Evolutionary conservation across 306 rosid genomes (phyloP), one percentile per base, ranked within the genome.

Genomic region (Canavalia ensiformis): DNA sequence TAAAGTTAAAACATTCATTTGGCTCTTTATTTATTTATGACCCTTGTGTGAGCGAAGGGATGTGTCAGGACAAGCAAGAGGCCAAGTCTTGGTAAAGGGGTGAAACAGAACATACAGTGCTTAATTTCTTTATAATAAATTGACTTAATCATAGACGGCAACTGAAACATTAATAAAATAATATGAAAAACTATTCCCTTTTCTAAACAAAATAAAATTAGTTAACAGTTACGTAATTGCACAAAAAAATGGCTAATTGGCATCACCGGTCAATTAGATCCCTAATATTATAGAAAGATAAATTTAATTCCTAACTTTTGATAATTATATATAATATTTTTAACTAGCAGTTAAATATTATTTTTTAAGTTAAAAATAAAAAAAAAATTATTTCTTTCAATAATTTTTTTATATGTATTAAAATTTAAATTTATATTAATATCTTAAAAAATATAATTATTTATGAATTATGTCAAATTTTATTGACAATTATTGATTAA

Each of bases 91-190:
- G 49, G 74, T 31, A 69, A 80, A 62, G 41, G 63, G 63, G 42
- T 47, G 62, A 37, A 65, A 84, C 45, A 74, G 10, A 58, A 50
- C 71, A 28, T 25, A 56, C 1, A 1, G 5, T 65, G 7, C 60
- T 71, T 85, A 49, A 68, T 74, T 82, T n/a, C 13, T 77, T 47
- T 44, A 39, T 66, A 37, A 7, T n/a, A 72, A 72, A 45, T 49
- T 77, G 81, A 85, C 81, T 47, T 42, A 49, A 57, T 82, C 73
- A 29, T 49, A 31, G 55, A 58, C 35, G 8, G 67, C 77, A 49
- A 76, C 56, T 49, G 60, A 37, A 57, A 58, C 13, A 8, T 1
- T 13, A 47, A 47, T 25, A 52, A 67, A 8, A 0, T 13, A 47
- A 47, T 25, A 52, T 56, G 4, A 29, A 10, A 44, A 59, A 25